Percentiles rank a stretch among this genome's conserved stretches.
These are phyloP conservation scores for Trichoderma polysporum DNA, from an alignment of 2,329 filamentous ascomycete genomes.

Conservation along the genomic window DNA sequence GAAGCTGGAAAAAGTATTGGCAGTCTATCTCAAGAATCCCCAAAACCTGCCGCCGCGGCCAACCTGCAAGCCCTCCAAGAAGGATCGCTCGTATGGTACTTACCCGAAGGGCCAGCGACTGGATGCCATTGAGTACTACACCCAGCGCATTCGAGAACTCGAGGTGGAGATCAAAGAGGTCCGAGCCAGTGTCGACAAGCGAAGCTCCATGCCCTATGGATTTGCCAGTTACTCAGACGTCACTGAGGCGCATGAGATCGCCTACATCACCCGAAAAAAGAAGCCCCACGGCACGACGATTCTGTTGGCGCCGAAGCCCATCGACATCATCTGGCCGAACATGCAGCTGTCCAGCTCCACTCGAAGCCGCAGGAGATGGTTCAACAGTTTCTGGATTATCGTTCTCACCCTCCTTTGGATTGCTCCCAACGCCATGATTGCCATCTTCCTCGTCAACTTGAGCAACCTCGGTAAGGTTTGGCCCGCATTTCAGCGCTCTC, in stretches of 20 bases:
- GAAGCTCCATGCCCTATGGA: slow-evolving; percentile 85
- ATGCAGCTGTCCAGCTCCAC: slow-evolving; percentile 68
- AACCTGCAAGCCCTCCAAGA: slow-evolving; percentile 75
- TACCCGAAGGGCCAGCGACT: slow-evolving; percentile 72
- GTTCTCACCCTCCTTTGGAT: slow-evolving; percentile 83
- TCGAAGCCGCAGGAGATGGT: slow-evolving; percentile 69
- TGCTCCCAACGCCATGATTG: slow-evolving; percentile 89
- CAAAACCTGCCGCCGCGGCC: slow-evolving; percentile 77
- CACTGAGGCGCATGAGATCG: slow-evolving; percentile 81
- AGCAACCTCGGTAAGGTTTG: slow-evolving; percentile 77
- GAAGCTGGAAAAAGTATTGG: slow-evolving; percentile 76
- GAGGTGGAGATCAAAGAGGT: slow-evolving; percentile 84
- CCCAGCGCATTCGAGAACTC: slow-evolving; percentile 76
- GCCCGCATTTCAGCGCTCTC: slow-evolving; percentile 66
- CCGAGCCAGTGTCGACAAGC: slow-evolving; percentile 76
- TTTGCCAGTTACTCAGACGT: slow-evolving; percentile 94
- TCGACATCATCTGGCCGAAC: slow-evolving; percentile 96
- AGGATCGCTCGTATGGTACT: slow-evolving; percentile 65
- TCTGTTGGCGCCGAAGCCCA: slow-evolving; percentile 76
- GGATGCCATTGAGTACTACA: slow-evolving; percentile 92
- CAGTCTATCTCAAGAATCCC: slow-evolving; percentile 89
- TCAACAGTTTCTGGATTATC: slow-evolving; percentile 82
- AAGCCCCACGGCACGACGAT: slow-evolving; percentile 77
- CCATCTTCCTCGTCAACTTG: slow-evolving; percentile 88
- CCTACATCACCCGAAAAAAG: slow-evolving; percentile 77